phyloP scores from a whole-genome alignment of 257 asterid species.

The Rhazya stricta region DNA sequence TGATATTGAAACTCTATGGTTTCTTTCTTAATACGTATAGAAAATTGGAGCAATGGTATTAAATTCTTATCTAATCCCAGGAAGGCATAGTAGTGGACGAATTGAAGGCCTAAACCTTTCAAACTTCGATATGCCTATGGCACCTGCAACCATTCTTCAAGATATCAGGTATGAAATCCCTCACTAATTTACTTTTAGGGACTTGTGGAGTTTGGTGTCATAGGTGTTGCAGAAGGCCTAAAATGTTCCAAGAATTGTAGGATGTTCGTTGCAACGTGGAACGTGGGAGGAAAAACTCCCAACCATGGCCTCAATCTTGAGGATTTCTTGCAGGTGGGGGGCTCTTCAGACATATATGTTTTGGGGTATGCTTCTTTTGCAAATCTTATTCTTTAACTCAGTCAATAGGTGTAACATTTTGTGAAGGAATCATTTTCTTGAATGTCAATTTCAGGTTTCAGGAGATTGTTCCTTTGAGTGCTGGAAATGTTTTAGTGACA shows the following conservation, averaged over 20 bases:
- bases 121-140: constrained; percentile 41
- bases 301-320: constrained; percentile 68
- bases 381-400: neutral
- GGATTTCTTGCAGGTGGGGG: constrained; percentile 86
- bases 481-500: constrained; percentile 76
- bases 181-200: neutral
- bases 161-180: constrained; percentile 50
- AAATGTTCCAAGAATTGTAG: constrained; percentile 28
- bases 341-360: constrained; percentile 77
- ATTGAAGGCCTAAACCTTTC: constrained; percentile 59
- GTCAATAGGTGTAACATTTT: neutral
- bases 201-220: neutral
- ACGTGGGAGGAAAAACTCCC: constrained; percentile 87
- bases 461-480: constrained; percentile 85
- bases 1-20: constrained; percentile 12
- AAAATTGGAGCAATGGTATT: constrained; percentile 12
- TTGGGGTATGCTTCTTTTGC: constrained; percentile 51
- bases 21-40: constrained; percentile 3
- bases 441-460: constrained; percentile 57
- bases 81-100: constrained; percentile 44
- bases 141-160: constrained; percentile 42
- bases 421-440: neutral
- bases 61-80: constrained; percentile 43
- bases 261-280: constrained; percentile 90
- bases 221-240: neutral